Conservation (phyloP, 1,284 basidiomycete genomes). For the Trichosporon sp. region DNA sequence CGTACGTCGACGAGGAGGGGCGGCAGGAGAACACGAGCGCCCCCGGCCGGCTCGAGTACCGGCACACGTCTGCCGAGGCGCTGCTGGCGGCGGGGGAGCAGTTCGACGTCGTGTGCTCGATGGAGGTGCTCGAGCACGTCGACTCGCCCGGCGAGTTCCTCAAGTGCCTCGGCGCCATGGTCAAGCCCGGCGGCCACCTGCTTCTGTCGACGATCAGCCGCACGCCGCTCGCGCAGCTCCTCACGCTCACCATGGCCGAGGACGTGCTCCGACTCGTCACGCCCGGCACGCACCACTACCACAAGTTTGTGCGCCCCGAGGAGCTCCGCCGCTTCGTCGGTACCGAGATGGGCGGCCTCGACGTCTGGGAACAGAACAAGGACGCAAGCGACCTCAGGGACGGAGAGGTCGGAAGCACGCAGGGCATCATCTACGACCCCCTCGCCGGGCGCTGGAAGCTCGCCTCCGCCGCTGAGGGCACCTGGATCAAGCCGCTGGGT, state of each 20-base stretch:
- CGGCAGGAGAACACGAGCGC: slow-evolving; percentile 80
- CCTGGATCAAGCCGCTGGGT: slow-evolving; percentile 45
- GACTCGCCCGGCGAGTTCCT: slow-evolving; percentile 84
- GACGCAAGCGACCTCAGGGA: slow-evolving; percentile 53
- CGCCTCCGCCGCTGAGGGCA: slow-evolving; percentile 61
- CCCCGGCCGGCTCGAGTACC: slow-evolving; percentile 59
- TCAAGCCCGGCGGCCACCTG: slow-evolving; percentile 91
- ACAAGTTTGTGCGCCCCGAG: slow-evolving; percentile 82
- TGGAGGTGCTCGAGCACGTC: slow-evolving; percentile 98
- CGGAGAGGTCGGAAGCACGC: slow-evolving; percentile 68
- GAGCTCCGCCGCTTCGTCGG: slow-evolving; percentile 85
- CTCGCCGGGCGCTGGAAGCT: slow-evolving; percentile 69
- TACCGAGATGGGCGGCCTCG: slow-evolving; percentile 53
- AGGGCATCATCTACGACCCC: slow-evolving; percentile 78
- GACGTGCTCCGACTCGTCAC: slow-evolving; percentile 75
- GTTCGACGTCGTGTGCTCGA: slow-evolving; percentile 91
- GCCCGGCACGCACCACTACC: slow-evolving; percentile 84
- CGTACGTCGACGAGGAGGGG: slow-evolving; percentile 79
- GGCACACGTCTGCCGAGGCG: slow-evolving; percentile 73
- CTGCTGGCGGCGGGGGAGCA: slow-evolving; percentile 56
- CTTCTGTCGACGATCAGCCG: slow-evolving; percentile 96
- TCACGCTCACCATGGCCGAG: slow-evolving; percentile 90
- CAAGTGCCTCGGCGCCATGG: slow-evolving; percentile 69
- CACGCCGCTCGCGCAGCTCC: slow-evolving; percentile 79
- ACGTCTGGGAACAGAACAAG: slow-evolving; percentile 40